Evolutionary conservation across 192 early-diverging fungal species (phyloP), one percentile per base, ranked within the genome.

Genomic region (Spizellomyces punctatus): DNA sequence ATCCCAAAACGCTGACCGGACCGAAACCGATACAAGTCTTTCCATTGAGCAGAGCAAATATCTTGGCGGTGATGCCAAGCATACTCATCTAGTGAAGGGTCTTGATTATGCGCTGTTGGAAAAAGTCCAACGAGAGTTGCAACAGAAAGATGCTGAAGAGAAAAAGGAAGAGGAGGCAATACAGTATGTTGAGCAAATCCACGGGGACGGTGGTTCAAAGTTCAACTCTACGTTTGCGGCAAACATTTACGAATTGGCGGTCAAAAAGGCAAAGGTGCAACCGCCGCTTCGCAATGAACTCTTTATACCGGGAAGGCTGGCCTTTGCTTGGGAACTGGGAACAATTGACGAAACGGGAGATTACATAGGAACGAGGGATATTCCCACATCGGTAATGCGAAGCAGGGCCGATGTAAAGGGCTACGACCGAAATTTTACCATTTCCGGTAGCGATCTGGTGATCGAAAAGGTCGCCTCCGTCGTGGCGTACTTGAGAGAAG

Each of bases 81-180:
- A 91, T 68, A 96, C 95, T 5, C 95, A 97, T 82, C 75, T 97
- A 58, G 95, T 97, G 19, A 97, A 95, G 63, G 95, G 95, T 36
- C 80, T 97, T 5, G 95, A 97, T 77, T 96, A 81, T 82, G 84
- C 91, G 10, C 82, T 97, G 6, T 81, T 97, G 16, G 77, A 89
- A 56, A 91, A 91, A 76, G 82, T 91, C 6, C 81, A 90, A 19
- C 79, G 55, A 12, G 78, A 84, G 52, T 10, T 84, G 42, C 10
- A 82, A 59, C 44, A 60, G 21, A 10, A 75, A 52, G 71, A 73
- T 12, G 56, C 14, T 6, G 54, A 71, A 8, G 12, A 43, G 22
- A 47, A 69, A 6, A 49, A 77, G 63, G 81, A 83, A 27, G 58
- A 80, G 8, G 77, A 69, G 5, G 79, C 82, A 19, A 64, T 64